These are phyloP conservation scores for Penicillium sp. DNA, from an alignment of 2,329 filamentous ascomycete genomes.

Conservation along the genomic window DNA sequence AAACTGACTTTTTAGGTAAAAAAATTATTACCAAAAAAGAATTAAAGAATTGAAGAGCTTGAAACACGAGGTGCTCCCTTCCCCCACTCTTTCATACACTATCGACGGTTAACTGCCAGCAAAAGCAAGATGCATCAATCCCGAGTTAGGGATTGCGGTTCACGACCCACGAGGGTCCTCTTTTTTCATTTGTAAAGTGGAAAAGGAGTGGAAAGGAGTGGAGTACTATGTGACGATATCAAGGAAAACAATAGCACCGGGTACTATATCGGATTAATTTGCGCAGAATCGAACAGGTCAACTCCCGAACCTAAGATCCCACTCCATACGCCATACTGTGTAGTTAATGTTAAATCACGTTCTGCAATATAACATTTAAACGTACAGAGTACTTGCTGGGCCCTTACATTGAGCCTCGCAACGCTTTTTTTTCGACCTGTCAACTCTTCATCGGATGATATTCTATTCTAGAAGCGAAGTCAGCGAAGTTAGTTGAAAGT, in stretches of 20 bases:
- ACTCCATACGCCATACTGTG: neutral
- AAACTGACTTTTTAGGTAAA: neutral
- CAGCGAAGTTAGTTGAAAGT: neutral
- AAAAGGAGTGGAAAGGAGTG: neutral
- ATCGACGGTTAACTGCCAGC: constrained; percentile 10
- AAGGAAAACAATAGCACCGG: neutral
- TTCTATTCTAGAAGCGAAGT: neutral
- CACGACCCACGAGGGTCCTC: constrained; percentile 13
- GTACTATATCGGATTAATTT: neutral
- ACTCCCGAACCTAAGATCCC: neutral
- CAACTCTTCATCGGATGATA: neutral
- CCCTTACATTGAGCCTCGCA: neutral
- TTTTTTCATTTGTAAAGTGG: constrained; percentile 21
- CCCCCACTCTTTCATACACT: constrained; percentile 5
- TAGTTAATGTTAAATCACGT: neutral
- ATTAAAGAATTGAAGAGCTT: neutral
- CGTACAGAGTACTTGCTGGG: neutral
- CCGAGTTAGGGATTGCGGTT: constrained; percentile 15
- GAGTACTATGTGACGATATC: constrained; percentile 8
- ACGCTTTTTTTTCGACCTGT: neutral
- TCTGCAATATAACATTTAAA: neutral
- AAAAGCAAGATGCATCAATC: constrained; percentile 4
- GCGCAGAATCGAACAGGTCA: neutral
- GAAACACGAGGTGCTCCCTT: constrained; percentile 7
- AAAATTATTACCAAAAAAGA: neutral